Evolutionary conservation across 106 monocot species (phyloP).

Genomic region (Dactylorhiza incarnata): DNA sequence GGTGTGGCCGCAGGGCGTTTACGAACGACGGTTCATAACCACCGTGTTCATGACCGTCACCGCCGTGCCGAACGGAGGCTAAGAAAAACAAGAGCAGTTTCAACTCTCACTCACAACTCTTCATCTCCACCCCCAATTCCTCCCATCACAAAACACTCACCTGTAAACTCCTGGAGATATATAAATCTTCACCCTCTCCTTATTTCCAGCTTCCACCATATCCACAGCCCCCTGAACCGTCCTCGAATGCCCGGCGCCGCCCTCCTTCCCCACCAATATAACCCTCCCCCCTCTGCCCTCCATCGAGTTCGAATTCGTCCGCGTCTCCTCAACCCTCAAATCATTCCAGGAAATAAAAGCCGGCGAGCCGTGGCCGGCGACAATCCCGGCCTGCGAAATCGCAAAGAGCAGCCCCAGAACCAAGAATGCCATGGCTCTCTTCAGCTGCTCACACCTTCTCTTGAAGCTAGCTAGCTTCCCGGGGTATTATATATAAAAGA

Average conservation of each 20-base stretch:
- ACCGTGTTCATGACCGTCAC: too few species aligned
- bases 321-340: constrained; percentile 8
- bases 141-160: constrained; percentile 14
- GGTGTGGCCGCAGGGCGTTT: too few species aligned
- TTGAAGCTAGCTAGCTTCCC: background rate
- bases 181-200: constrained; percentile 56
- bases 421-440: background rate
- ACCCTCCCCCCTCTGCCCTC: background rate
- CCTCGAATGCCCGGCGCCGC: constrained; percentile 53
- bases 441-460: background rate
- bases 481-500: background rate
- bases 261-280: constrained; percentile 57
- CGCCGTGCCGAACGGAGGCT: too few species aligned
- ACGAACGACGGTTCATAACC: too few species aligned
- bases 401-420: background rate
- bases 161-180: constrained; percentile 66
- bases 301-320: background rate
- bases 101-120: too few species aligned
- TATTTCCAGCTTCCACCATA: constrained; percentile 58
- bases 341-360: constrained; percentile 52
- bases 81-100: too few species aligned
- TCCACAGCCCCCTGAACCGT: constrained; percentile 87
- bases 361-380: background rate
- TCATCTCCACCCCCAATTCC: too few species aligned
- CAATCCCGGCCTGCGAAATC: background rate